These are phyloP conservation scores for Collybia nuda DNA, from an alignment of 768 basidiomycete species.

Conservation along the genomic window DNA sequence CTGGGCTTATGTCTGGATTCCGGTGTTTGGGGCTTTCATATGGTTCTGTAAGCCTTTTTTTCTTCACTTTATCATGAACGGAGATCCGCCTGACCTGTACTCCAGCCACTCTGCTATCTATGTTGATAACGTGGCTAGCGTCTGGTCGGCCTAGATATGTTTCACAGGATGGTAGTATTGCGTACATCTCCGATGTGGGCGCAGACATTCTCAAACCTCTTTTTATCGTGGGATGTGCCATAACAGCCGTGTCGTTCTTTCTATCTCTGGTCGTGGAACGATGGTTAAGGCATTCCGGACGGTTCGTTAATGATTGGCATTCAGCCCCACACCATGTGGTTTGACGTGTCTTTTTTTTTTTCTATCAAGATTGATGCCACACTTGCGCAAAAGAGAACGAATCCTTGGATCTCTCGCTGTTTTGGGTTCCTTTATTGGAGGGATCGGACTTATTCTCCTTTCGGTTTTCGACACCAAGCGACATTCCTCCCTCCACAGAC, in stretches of 20 bases:
- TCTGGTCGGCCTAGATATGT: conserved; percentile 60
- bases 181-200: conserved; percentile 82
- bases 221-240: conserved; percentile 63
- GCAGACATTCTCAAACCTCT: conserved; percentile 74
- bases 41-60: conserved; percentile 55
- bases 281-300: conserved; percentile 61
- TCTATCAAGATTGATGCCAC: conserved; percentile 65
- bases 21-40: conserved; percentile 54
- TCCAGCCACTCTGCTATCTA: conserved; percentile 57
- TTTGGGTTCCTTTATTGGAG: conserved; percentile 60
- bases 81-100: background rate
- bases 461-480: conserved; percentile 71
- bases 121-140: conserved; percentile 73
- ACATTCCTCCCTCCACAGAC: conserved; percentile 48
- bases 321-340: background rate
- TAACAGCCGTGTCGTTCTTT: conserved; percentile 64
- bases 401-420: conserved; percentile 59
- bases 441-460: conserved; percentile 62
- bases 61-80: background rate
- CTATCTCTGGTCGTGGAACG: conserved; percentile 61
- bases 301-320: conserved; percentile 33
- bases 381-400: conserved; percentile 56
- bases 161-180: conserved; percentile 54
- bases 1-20: conserved; percentile 68
- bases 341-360: background rate